Evolutionary conservation across 345 rosid genomes (phyloP), one percentile per base, ranked within the genome.

Genomic region (Reutealis trisperma): DNA sequence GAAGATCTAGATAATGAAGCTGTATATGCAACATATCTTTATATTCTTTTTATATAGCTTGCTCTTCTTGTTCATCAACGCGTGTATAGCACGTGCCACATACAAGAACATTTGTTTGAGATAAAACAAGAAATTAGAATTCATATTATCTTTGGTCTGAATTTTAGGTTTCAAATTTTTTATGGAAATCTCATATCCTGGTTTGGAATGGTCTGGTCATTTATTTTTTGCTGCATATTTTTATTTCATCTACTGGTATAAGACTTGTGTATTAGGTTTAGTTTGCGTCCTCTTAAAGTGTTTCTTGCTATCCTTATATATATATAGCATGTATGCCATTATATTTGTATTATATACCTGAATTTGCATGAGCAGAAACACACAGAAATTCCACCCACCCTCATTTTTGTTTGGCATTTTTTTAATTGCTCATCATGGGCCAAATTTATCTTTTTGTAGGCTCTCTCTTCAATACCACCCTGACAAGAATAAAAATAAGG

Each of bases 391-490:
- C 55, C 11, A 12, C 0, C 44, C 67, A 32, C 37, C 57, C 57
- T 4, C 32, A 61, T 22, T 2, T 71, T 57, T 10, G 19, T 1
- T 2, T 30, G 42, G 22, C 22, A 24, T 24, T 60, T 30, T 64
- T 37, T 37, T 34, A 25, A 41, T 57, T 69, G 42, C 65, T 66
- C 14, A 57, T 66, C 14, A 12, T 37, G 63, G 22, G 14, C 25
- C 32, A 21, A 25, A 3, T 66, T 52, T 37, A 57, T 0, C 18
- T 55, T 71, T 84, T 41, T 85, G 81, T 65, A 96, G 99, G 89
- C 93, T 85, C 13, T 93, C 98, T 80, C 91, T 96, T 71, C 81
- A 87, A 51, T 92, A 92, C 72, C 99, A 93, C 71, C 99, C 97
- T 6, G 97, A 96, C 85, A 96, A 92, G 90, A 96, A 96, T 87